A percentile compares a stretch with the other conserved stretches of the same genome.
phyloP scores from a whole-genome alignment of 148 eudicot species.

The Vaccinium myrtillus region DNA sequence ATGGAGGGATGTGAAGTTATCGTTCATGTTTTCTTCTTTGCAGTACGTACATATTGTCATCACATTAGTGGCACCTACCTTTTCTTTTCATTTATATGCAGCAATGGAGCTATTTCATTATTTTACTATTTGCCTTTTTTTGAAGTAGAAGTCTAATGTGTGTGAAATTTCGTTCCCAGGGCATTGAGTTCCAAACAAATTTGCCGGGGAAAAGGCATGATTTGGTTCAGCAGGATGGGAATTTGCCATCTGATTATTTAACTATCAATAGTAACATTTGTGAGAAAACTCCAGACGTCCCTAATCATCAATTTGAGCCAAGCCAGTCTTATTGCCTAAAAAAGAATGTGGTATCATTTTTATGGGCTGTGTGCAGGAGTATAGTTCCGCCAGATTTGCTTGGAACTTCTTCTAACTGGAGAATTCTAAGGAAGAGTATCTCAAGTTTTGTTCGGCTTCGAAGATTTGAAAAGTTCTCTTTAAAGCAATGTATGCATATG shows the following conservation, averaged over 20 bases:
- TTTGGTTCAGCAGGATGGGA: conserved; percentile 11
- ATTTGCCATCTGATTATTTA: conserved; percentile 4
- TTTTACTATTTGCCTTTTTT: background rate
- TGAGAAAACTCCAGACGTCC: conserved; percentile 18
- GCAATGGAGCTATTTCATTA: background rate
- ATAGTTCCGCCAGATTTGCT: conserved; percentile 63
- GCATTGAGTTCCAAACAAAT: conserved; percentile 14
- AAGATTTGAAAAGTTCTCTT: conserved; percentile 66
- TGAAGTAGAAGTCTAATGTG: background rate
- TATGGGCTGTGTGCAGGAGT: conserved; percentile 88
- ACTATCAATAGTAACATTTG: conserved; percentile 9
- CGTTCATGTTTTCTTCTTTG: background rate
- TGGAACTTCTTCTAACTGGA: conserved; percentile 58
- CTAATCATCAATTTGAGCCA: conserved; percentile 37
- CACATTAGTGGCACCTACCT: background rate
- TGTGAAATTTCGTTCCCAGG: conserved; percentile 26
- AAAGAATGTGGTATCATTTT: conserved; percentile 64
- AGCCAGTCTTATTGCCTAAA: conserved; percentile 45
- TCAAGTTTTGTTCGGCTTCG: conserved; percentile 57
- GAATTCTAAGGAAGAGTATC: conserved; percentile 64
- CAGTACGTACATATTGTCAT: background rate
- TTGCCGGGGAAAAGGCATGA: background rate
- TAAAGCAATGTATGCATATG: conserved; percentile 57
- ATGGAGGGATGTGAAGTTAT: background rate
- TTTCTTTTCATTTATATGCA: background rate